Evolutionary conservation across 164 flowering plant species (phyloP).

Genomic region (Brasenia schreberi): DNA sequence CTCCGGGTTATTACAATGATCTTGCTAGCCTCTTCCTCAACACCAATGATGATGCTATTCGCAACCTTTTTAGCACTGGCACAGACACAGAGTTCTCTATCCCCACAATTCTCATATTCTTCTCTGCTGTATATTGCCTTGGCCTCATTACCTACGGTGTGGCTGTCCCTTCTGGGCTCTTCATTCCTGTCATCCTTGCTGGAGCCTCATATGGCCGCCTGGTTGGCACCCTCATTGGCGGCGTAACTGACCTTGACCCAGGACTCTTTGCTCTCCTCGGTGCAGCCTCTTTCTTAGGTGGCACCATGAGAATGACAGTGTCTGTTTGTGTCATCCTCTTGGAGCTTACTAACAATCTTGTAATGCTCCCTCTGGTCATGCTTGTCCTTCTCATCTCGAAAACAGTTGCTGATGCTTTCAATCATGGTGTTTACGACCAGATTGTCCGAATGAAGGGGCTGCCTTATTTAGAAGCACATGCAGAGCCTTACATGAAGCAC

Average conservation of each 20-base stretch:
- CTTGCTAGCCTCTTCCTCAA: conserved; percentile 80
- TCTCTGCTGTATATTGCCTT: conserved; percentile 43
- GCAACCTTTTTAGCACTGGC: conserved; percentile 51
- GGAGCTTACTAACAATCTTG: conserved; percentile 78
- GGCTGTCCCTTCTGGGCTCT: conserved; percentile 89
- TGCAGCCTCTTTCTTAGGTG: conserved; percentile 93
- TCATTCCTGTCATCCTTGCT: conserved; percentile 90
- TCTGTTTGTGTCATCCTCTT: conserved; percentile 86
- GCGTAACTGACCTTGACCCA: conserved; percentile 46
- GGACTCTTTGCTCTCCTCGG: conserved; percentile 85
- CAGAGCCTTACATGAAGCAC: conserved; percentile 88
- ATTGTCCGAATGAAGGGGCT: conserved; percentile 82
- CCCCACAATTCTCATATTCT: conserved; percentile 44
- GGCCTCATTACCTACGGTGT: conserved; percentile 86
- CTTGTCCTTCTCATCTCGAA: conserved; percentile 89
- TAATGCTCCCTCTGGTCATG: conserved; percentile 85
- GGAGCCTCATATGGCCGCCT: conserved; percentile 91
- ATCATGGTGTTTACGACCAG: conserved; percentile 83
- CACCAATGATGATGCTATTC: conserved; percentile 88
- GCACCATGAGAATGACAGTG: conserved; percentile 97
- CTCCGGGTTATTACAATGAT: conserved; percentile 68
- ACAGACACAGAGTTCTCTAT: conserved; percentile 38
- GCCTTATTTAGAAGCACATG: conserved; percentile 84
- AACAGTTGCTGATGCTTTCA: conserved; percentile 83
- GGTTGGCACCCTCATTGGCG: conserved; percentile 36